phyloP scores from a whole-genome alignment of 2,329 filamentous ascomycete species.

The Pyricularia sp. region DNA sequence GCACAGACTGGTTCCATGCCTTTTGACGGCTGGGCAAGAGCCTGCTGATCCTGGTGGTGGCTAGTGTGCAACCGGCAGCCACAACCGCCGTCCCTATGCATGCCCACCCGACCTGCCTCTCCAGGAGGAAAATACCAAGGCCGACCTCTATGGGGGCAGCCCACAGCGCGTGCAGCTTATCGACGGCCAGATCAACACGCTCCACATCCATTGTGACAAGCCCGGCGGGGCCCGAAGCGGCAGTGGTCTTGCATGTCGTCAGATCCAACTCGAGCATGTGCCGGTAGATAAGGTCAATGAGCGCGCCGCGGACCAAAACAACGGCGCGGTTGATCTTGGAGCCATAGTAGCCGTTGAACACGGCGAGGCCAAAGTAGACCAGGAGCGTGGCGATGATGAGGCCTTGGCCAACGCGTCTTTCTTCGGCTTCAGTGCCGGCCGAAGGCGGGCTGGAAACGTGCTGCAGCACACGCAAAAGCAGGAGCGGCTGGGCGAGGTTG shows the following conservation, averaged over 20 bases:
- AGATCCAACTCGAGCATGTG: neutral
- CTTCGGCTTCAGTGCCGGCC: neutral
- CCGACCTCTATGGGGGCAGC: conserved; percentile 29
- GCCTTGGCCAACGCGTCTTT: neutral
- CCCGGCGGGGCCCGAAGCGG: neutral
- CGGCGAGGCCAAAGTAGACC: neutral
- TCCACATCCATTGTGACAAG: neutral
- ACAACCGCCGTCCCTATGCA: conserved; percentile 30
- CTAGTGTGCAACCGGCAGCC: neutral
- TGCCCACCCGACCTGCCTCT: conserved; percentile 24
- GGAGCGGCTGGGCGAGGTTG: conserved; percentile 25
- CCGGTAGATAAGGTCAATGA: neutral
- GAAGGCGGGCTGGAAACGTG: neutral
- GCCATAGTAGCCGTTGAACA: neutral
- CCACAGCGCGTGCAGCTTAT: conserved; percentile 33
- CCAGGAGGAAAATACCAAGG: conserved; percentile 28
- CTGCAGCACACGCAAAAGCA: conserved; percentile 7
- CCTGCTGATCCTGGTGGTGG: neutral
- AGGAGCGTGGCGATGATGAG: neutral
- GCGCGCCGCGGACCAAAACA: neutral
- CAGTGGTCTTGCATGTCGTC: neutral
- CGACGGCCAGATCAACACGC: conserved; percentile 21
- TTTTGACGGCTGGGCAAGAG: conserved; percentile 19
- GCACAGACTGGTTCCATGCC: conserved; percentile 38
- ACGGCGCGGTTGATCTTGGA: neutral